Evolutionary conservation across 805 yeast species (phyloP).

Genomic region (Ogataea pini): DNA sequence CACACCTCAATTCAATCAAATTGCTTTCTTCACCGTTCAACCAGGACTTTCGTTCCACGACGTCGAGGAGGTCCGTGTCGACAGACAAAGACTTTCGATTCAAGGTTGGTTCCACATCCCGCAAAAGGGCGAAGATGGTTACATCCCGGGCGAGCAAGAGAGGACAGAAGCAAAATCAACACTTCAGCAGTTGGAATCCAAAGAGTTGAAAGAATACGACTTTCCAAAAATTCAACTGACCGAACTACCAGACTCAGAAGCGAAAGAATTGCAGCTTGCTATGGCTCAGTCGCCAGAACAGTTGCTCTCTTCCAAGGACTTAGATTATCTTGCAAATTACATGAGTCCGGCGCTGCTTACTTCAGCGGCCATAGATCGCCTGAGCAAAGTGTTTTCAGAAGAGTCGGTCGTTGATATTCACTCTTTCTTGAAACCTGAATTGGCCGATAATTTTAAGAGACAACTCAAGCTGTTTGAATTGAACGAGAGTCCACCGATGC

Average conservation of each 20-base stretch:
- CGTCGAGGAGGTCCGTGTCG: constrained; percentile 94
- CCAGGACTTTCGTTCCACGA: constrained; percentile 98
- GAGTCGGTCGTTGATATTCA: constrained; percentile 71
- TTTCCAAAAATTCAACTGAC: constrained; percentile 61
- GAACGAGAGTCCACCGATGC: constrained; percentile 52
- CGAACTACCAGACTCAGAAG: constrained; percentile 27
- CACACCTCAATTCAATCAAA: constrained; percentile 93
- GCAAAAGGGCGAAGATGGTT: constrained; percentile 88
- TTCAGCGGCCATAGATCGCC: constrained; percentile 37
- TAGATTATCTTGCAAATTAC: constrained; percentile 50
- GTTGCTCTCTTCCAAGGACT: constrained; percentile 37
- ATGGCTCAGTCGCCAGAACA: constrained; percentile 21
- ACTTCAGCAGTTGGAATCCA: constrained; percentile 74
- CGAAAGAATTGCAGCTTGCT: constrained; percentile 35
- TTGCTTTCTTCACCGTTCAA: constrained; percentile 92
- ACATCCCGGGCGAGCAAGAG: constrained; percentile 78
- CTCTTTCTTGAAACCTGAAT: constrained; percentile 59
- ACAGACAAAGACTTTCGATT: constrained; percentile 85
- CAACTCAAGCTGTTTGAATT: constrained; percentile 60
- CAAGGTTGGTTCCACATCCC: constrained; percentile 99
- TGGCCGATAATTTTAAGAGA: constrained; percentile 47
- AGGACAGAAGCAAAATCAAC: constrained; percentile 73
- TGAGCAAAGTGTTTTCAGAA: constrained; percentile 57
- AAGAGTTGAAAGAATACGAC: constrained; percentile 75
- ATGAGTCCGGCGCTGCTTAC: constrained; percentile 56